Base-by-base conservation (phyloP, 2,329 filamentous ascomycete genomes). In the Ceratocystis harringtonii region DNA sequence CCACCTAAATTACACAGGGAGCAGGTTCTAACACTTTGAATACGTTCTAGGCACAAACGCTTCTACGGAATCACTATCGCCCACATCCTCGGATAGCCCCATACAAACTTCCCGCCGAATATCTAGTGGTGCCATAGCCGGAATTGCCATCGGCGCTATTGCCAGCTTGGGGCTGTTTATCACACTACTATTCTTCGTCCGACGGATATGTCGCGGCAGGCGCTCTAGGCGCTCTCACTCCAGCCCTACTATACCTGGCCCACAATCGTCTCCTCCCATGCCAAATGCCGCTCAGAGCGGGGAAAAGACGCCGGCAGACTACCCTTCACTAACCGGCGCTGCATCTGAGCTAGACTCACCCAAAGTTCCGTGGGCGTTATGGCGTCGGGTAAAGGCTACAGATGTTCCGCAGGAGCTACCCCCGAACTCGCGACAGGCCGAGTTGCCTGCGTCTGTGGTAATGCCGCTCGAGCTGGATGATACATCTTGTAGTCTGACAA, bases 391-490 rank as follows among this genome's bases (percentile, higher is more conserved):
- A 17, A 63, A 30, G 10, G 43, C 36, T 5, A 30, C 61, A 4
- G 60, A 63, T 45, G 44, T n/a, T 8, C 65, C 61, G 12, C 25
- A 48, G 2, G 65, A 66, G 44, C 61, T 66, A 25, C 50, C 65
- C 25, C 36, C 12, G 1, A 17, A 36, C 10, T n/a, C 50, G 19
- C n/a, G 48, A 5, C 22, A 57, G 15, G 60, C 65, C 17, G 65
- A 66, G 41, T 52, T 66, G 3, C 65, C 32, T 10, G 65, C 45
- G 10, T 63, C 48, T 43, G 19, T 30, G 5, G 45, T 25, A 15
- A 30, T 60, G 44, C 65, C 65, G 22, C 44, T 50, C 22, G 65
- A 66, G 32, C 52, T 66, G 8, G 65, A 66, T 19, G 60, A 50
- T 2, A 60, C 50, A 6, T 41, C 36, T 41, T 25, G 22, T 30